Evolutionary conservation across 1,284 basidiomycete genomes (phyloP).

Genomic region (Rhodotorula sp.): DNA sequence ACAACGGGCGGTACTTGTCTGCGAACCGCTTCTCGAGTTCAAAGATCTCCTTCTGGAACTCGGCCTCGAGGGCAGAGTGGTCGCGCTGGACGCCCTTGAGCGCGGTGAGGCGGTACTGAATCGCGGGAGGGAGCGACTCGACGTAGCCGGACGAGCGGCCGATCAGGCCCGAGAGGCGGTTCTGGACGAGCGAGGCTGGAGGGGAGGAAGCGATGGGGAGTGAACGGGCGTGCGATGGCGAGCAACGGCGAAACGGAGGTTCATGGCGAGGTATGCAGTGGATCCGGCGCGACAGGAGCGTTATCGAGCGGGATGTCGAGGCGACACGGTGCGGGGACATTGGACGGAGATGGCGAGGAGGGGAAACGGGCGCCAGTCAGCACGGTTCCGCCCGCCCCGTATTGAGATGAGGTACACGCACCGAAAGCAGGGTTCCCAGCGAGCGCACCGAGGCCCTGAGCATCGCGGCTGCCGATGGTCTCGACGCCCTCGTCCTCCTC

Average conservation of each 20-base stretch:
- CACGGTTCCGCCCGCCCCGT: not conserved
- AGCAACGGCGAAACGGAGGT: no score
- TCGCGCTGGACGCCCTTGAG: slow-evolving; percentile 92
- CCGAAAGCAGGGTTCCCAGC: slow-evolving; percentile 40
- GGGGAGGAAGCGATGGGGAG: no score
- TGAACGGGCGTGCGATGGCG: no score
- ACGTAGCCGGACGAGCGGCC: slow-evolving; percentile 81
- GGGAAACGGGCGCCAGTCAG: not conserved
- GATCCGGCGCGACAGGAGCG: not conserved
- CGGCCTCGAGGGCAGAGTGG: slow-evolving; percentile 87
- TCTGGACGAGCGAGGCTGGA: slow-evolving; percentile 47
- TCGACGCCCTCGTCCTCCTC: slow-evolving; percentile 47
- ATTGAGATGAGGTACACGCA: not conserved
- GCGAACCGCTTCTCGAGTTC: slow-evolving; percentile 98
- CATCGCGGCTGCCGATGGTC: slow-evolving; percentile 42
- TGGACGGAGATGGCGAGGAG: not conserved
- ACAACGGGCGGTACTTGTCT: slow-evolving; percentile 77
- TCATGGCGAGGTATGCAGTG: no score
- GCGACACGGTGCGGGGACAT: not conserved
- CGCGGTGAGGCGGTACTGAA: slow-evolving; percentile 83
- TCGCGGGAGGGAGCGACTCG: slow-evolving; percentile 76
- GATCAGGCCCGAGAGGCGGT: slow-evolving; percentile 62
- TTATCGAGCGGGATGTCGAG: not conserved
- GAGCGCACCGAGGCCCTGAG: slow-evolving; percentile 37
- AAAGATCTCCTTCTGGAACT: slow-evolving; percentile 95